A percentile compares a stretch with the other conserved stretches of the same genome.
phyloP scores from a whole-genome alignment of 495 filamentous ascomycete species.

The Geoglossum glabrum region DNA sequence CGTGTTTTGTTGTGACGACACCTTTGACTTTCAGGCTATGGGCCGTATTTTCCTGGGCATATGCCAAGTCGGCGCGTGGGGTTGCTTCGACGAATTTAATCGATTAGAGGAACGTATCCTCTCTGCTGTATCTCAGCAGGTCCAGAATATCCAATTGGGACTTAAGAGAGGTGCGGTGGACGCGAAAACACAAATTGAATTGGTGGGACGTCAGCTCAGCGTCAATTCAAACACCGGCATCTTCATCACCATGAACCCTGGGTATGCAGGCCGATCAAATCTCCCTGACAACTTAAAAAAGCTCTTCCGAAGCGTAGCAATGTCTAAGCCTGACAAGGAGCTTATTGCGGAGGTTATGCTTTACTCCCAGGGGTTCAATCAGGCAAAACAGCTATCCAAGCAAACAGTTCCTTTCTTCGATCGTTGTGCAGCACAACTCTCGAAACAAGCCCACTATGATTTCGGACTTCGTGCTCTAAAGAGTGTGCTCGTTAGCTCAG shows the following conservation, averaged over 20 bases:
- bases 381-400: constrained; percentile 79
- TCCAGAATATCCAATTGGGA: constrained; percentile 96
- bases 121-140: constrained; percentile 93
- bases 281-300: constrained; percentile 98
- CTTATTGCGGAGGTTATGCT: constrained; percentile 99
- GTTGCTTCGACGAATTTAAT: constrained; percentile 99
- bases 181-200: constrained; percentile 68
- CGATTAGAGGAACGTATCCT: constrained; percentile 91
- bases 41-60: constrained; percentile 98
- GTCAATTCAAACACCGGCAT: constrained; percentile 90
- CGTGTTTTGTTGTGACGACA: constrained; percentile 97
- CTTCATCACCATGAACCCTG: constrained; percentile 99
- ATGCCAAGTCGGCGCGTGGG: constrained; percentile 97
- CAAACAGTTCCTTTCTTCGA: constrained; percentile 98
- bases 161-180: constrained; percentile 62
- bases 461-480: constrained; percentile 95
- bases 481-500: constrained; percentile 93
- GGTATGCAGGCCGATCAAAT: constrained; percentile 94
- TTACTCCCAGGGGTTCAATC: constrained; percentile 95
- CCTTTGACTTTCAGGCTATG: constrained; percentile 99
- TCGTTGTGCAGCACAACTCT: constrained; percentile 53
- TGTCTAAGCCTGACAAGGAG: constrained; percentile 99
- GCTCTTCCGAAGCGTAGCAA: constrained; percentile 93
- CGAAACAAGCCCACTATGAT: constrained; percentile 97
- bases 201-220: constrained; percentile 68